Percentiles rank a stretch among this genome's conserved stretches.
Evolutionary conservation across 805 yeast species (phyloP).

Genomic region (Cyberlindnera americana): DNA sequence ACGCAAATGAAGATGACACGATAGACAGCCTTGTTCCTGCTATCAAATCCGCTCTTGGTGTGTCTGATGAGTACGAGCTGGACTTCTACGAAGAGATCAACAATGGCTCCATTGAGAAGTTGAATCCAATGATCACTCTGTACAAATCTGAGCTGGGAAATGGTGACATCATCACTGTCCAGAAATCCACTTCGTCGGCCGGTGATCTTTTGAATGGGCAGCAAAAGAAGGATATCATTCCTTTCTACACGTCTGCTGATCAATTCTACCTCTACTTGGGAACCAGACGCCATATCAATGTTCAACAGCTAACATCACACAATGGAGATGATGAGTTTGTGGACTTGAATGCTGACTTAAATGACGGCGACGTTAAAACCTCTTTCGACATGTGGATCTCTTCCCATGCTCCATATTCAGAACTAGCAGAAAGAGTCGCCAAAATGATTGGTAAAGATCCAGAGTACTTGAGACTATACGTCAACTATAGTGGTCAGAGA

Average conservation of each 20-base stretch:
- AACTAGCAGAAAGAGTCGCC: constrained; percentile 62
- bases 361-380: constrained; percentile 15
- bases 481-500: constrained; percentile 56
- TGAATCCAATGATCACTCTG: constrained; percentile 37
- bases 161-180: constrained; percentile 58
- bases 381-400: constrained; percentile 67
- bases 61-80: constrained; percentile 32
- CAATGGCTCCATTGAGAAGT: constrained; percentile 44
- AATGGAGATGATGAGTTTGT: constrained; percentile 50
- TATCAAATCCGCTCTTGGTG: constrained; percentile 40
- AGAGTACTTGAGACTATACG: constrained; percentile 59
- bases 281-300: constrained; percentile 56
- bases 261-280: constrained; percentile 52
- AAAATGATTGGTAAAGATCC: constrained; percentile 50
- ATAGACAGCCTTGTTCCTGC: constrained; percentile 39
- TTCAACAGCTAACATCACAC: constrained; percentile 40
- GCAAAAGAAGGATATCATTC: constrained; percentile 23
- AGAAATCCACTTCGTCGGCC: constrained; percentile 24
- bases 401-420: constrained; percentile 52
- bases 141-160: constrained; percentile 55
- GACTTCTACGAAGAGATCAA: constrained; percentile 59
- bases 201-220: constrained; percentile 9
- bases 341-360: constrained; percentile 31
- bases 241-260: constrained; percentile 35
- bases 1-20: constrained; percentile 45